Conservation (phyloP, 257 asterid species). For the Solanum pimpinellifolium region DNA sequence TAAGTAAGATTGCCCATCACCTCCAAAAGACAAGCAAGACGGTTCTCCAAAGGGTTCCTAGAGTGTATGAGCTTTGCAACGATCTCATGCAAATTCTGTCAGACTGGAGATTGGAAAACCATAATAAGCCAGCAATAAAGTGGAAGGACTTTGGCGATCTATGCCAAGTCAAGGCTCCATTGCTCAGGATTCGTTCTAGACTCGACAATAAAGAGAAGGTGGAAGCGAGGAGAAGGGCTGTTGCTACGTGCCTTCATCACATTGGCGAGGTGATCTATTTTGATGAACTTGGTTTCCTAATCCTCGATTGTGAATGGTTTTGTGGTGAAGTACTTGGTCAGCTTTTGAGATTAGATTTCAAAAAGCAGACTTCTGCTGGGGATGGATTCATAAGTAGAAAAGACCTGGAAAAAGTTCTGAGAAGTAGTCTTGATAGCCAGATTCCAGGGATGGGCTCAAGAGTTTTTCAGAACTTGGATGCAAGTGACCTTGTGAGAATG, state of each 20-base stretch:
- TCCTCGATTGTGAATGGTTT: slow-evolving; percentile 79
- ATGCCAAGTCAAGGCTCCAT: slow-evolving; percentile 72
- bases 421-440: slow-evolving; percentile 41
- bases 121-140: slow-evolving; percentile 54
- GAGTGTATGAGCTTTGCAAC: slow-evolving; percentile 65
- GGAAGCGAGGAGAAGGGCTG: slow-evolving; percentile 52
- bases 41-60: slow-evolving; percentile 60
- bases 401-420: slow-evolving; percentile 62
- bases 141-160: slow-evolving; percentile 75
- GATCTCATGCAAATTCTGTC: slow-evolving; percentile 40
- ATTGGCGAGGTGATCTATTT: slow-evolving; percentile 74
- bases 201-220: slow-evolving; percentile 49
- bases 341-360: slow-evolving; percentile 35
- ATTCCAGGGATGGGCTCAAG: slow-evolving; percentile 50
- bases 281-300: slow-evolving; percentile 41
- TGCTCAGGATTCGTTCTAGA: slow-evolving; percentile 54
- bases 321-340: slow-evolving; percentile 60
- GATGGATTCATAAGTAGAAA: slow-evolving; percentile 53
- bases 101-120: slow-evolving; percentile 56
- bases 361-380: slow-evolving; percentile 25
- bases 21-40: slow-evolving; percentile 42
- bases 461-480: slow-evolving; percentile 47
- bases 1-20: slow-evolving; percentile 57
- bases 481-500: slow-evolving; percentile 47
- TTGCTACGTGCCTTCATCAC: slow-evolving; percentile 65